Base-by-base conservation (phyloP, 2,329 filamentous ascomycete species). In the Aureobasidium musti region DNA sequence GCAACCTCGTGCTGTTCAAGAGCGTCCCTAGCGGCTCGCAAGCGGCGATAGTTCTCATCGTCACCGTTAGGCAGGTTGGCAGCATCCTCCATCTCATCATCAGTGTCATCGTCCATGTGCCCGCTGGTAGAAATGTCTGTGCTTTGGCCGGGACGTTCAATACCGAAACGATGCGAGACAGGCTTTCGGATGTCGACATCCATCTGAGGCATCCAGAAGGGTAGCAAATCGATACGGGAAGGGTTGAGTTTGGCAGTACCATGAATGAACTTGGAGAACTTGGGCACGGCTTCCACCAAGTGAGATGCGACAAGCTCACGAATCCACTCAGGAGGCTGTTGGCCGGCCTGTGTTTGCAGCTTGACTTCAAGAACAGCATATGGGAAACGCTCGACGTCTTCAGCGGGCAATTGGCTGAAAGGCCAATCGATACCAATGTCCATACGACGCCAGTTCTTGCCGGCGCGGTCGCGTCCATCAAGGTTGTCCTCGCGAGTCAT, bases 141-240 rank as follows among this genome's bases (percentile, higher is more conserved):
- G 64, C 90, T 91, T 23, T 91, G 86, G 7, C 87, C 87, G 0
- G 90, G 88, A 39, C 94, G 85, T 73, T 91, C 89, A 72, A 99
- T 97, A 65, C 95, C 95, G 75, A 98, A 98, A 71, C 90, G 87
- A 73, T 95, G 92, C 4, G 87, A 92, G 35, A 88, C 86, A 0
- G 95, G 92, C 79, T 99, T 99, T 71, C 93, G 91, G 73, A 99
- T 99, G 74, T 99, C 95, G 28, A 96, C 88, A 71, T 96, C 89
- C 95, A 99, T 99, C 79, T 99, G 95, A 0, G 95, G 95, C 83
- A 94, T 91, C 95, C 95, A 99, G 82, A 91, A 99, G 0, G 95
- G 95, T 6, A 99, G 83, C 14, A 99, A 84, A 56, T 97, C 83
- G 78, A 99, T 99, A 65, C 90, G 87, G 52, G 88, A 85, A 0